Conservation (phyloP, 106 monocot genomes). For the Xerophyta viscosa region DNA sequence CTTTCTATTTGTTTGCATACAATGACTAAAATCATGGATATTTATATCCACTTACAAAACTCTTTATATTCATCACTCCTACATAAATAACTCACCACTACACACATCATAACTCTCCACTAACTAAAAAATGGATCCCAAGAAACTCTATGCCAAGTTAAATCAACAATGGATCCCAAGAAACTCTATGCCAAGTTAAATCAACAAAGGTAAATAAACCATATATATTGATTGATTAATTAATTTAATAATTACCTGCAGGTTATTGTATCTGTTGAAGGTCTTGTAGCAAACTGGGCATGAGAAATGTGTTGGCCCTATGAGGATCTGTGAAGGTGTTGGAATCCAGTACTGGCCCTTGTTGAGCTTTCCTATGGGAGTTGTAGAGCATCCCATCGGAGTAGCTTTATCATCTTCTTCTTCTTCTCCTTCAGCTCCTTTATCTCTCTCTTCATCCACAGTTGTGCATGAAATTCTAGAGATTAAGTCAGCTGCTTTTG, state of each 20-base stretch:
- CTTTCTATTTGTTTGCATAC: too few species aligned
- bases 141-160: neutral
- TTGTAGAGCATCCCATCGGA: slow-evolving; percentile 8
- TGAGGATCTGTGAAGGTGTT: slow-evolving; percentile 75
- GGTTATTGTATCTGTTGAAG: slow-evolving; percentile 79
- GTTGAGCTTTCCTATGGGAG: slow-evolving; percentile 48
- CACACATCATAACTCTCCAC: too few species aligned
- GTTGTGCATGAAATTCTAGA: slow-evolving; percentile 36
- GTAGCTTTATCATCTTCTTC: slow-evolving; percentile 13
- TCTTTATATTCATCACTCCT: too few species aligned
- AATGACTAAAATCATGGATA: too few species aligned
- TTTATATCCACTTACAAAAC: too few species aligned
- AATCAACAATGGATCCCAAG: too few species aligned
- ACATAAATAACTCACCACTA: too few species aligned
- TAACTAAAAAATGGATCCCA: too few species aligned
- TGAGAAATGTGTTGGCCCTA: slow-evolving; percentile 70
- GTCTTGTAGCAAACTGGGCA: slow-evolving; percentile 79
- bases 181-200: neutral
- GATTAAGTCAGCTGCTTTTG: slow-evolving; percentile 45
- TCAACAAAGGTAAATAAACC: neutral
- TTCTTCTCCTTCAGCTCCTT: neutral
- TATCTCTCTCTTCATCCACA: slow-evolving; percentile 5
- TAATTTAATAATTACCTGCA: slow-evolving; percentile 36
- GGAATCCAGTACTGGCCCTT: slow-evolving; percentile 84
- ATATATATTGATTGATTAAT: neutral